A percentile compares a stretch with the other conserved stretches of the same genome.
Conservation (phyloP, 2,329 filamentous ascomycete genomes). For the Zymoseptoria ardabiliae region DNA sequence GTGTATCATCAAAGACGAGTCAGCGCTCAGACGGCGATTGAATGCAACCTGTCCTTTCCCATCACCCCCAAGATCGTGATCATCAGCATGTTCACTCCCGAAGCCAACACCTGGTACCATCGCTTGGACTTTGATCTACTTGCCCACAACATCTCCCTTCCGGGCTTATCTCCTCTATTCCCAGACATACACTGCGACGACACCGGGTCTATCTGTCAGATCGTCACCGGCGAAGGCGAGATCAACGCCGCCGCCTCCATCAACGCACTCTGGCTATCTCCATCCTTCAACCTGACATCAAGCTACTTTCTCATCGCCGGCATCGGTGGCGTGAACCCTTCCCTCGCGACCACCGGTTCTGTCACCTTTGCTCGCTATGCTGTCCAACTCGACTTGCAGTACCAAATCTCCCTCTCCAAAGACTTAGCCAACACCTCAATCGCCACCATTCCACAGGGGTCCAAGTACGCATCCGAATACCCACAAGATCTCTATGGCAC, state of each 20-base stretch:
- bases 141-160: constrained; percentile 29
- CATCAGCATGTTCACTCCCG: constrained; percentile 49
- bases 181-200: constrained; percentile 53
- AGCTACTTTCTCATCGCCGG: constrained; percentile 26
- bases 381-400: constrained; percentile 20
- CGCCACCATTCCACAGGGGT: constrained; percentile 21
- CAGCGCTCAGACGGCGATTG: not conserved
- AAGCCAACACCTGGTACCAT: constrained; percentile 43
- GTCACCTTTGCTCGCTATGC: constrained; percentile 20
- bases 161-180: constrained; percentile 26
- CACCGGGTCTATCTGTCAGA: constrained; percentile 57
- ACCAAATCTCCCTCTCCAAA: constrained; percentile 19
- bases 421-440: constrained; percentile 14
- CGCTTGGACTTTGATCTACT: constrained; percentile 29
- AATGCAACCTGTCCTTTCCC: not conserved
- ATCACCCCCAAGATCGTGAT: constrained; percentile 55
- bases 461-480: constrained; percentile 18
- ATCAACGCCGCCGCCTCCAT: constrained; percentile 4
- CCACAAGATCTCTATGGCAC: constrained; percentile 29
- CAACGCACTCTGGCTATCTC: constrained; percentile 13
- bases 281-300: constrained; percentile 16
- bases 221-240: constrained; percentile 50
- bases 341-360: constrained; percentile 19
- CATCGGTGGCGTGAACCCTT: constrained; percentile 23
- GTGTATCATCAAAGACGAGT: not conserved